These are phyloP conservation scores for Andrographis paniculata DNA, from an alignment of 305 asterid species.

Conservation along the genomic window DNA sequence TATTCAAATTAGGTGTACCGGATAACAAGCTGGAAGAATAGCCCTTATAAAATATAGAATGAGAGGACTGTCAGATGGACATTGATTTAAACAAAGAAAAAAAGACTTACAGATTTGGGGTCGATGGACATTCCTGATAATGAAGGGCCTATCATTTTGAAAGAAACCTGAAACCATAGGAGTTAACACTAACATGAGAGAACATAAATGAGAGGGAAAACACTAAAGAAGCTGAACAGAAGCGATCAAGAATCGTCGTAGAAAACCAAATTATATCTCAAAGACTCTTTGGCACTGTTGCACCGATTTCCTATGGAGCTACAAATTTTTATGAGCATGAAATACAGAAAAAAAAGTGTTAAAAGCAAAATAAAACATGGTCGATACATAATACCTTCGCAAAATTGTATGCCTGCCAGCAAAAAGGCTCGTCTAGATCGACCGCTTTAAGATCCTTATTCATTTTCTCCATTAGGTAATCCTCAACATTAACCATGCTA, in stretches of 20 bases:
- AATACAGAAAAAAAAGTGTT: constrained; percentile 8
- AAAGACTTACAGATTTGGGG: constrained; percentile 78
- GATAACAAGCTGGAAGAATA: not conserved
- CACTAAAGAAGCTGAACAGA: constrained; percentile 12
- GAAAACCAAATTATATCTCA: too few relatives aligned
- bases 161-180: constrained; percentile 63
- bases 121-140: constrained; percentile 86
- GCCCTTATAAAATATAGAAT: not conserved
- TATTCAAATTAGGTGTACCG: not conserved
- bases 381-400: constrained; percentile 67
- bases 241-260: too few relatives aligned
- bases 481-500: constrained; percentile 72
- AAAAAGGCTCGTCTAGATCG: constrained; percentile 92
- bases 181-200: constrained; percentile 18
- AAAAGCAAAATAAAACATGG: constrained; percentile 10
- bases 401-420: constrained; percentile 90
- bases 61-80: not conserved
- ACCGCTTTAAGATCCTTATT: constrained; percentile 82
- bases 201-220: constrained; percentile 8
- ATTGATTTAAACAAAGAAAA: constrained; percentile 3
- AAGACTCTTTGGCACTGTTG: too few relatives aligned
- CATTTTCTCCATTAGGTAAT: constrained; percentile 76
- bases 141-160: constrained; percentile 78
- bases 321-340: constrained; percentile 11
- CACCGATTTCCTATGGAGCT: too few relatives aligned